Evolutionary conservation across 805 yeast species (phyloP).

Genomic region (Cyberlindnera bimundalis): DNA sequence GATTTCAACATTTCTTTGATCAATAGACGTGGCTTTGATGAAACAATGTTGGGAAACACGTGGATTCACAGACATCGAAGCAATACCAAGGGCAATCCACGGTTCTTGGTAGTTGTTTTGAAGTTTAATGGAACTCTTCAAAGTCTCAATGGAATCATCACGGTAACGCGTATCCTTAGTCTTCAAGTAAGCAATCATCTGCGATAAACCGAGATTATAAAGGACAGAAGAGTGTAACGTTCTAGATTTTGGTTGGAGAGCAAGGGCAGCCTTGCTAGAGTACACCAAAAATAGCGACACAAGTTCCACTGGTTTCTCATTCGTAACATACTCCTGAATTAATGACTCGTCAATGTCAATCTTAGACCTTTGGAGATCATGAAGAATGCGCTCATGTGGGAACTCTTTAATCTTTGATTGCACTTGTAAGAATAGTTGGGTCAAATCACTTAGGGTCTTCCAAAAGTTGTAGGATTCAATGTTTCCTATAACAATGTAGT

Average conservation of each 20-base stretch:
- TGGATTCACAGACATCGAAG: conserved; percentile 60
- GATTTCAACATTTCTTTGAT: conserved; percentile 59
- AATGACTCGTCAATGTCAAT: conserved; percentile 31
- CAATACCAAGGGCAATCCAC: conserved; percentile 84
- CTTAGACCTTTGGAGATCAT: conserved; percentile 19
- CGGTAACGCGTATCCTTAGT: conserved; percentile 33
- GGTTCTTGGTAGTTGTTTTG: conserved; percentile 68
- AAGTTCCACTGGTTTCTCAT: conserved; percentile 31
- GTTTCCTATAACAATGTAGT: conserved; percentile 38
- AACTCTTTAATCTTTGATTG: conserved; percentile 49
- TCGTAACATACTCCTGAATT: conserved; percentile 20
- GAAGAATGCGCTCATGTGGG: conserved; percentile 41
- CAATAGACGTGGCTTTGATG: conserved; percentile 71
- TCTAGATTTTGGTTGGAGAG: conserved; percentile 38
- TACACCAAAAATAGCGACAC: conserved; percentile 41
- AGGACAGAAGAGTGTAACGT: conserved; percentile 50
- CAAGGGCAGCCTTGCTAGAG: conserved; percentile 45
- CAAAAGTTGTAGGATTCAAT: conserved; percentile 53
- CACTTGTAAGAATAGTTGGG: conserved; percentile 49
- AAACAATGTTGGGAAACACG: conserved; percentile 89
- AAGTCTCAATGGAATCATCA: conserved; percentile 49
- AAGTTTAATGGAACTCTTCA: conserved; percentile 65
- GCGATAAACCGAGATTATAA: conserved; percentile 72
- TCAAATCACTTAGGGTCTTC: conserved; percentile 59
- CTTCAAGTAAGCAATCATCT: conserved; percentile 43